These are phyloP conservation scores for Ceratocystis huliohia DNA, from an alignment of 2,329 filamentous ascomycete genomes.

Conservation along the genomic window DNA sequence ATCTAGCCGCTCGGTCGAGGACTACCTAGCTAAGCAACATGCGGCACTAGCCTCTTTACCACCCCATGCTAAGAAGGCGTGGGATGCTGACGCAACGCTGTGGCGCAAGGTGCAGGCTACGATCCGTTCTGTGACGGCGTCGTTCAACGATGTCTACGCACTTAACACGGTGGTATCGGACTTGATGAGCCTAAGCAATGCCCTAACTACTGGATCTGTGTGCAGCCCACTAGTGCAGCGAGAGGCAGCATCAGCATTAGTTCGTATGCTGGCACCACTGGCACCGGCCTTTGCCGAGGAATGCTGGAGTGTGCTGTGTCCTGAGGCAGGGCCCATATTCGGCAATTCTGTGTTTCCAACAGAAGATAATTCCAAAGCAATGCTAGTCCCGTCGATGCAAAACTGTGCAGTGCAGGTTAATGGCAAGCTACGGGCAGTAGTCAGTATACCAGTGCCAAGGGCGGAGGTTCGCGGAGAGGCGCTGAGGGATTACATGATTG, in stretches of 20 bases:
- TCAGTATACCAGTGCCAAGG: constrained; percentile 46
- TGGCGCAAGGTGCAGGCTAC: constrained; percentile 57
- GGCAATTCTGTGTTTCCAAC: constrained; percentile 44
- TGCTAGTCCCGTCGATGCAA: constrained; percentile 31
- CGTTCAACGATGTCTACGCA: constrained; percentile 58
- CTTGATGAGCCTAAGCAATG: constrained; percentile 69
- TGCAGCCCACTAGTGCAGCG: constrained; percentile 33
- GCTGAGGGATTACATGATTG: constrained; percentile 48
- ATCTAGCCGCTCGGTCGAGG: constrained; percentile 23
- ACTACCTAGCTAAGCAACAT: constrained; percentile 30
- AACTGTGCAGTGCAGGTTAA: constrained; percentile 63
- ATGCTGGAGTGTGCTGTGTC: constrained; percentile 53
- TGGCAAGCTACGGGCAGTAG: constrained; percentile 58
- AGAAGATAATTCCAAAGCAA: constrained; percentile 34
- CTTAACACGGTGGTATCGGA: constrained; percentile 77
- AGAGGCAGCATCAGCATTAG: constrained; percentile 41
- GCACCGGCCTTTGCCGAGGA: constrained; percentile 72
- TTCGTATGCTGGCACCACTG: constrained; percentile 66
- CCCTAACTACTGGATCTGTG: constrained; percentile 34
- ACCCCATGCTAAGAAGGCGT: constrained; percentile 28
- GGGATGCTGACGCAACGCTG: constrained; percentile 39
- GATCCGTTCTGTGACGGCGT: constrained; percentile 52
- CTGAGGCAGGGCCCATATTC: constrained; percentile 31
- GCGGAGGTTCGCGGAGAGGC: constrained; percentile 27
- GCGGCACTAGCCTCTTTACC: constrained; percentile 27